Base-by-base conservation (phyloP, 441 rosid genomes). In the Lepidium campestre region DNA sequence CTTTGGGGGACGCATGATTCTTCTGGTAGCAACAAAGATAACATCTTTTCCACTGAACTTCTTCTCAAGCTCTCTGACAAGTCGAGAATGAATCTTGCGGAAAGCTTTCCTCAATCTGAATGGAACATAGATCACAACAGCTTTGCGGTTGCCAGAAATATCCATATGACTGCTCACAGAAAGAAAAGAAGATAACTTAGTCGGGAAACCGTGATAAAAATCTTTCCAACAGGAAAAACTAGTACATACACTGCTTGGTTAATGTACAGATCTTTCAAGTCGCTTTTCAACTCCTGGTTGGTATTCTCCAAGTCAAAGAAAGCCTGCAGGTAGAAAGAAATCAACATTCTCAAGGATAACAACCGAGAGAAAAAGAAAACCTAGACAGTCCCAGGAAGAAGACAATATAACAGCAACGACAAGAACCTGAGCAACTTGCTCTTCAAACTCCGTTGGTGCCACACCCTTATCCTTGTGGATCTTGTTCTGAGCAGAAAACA, bases 41-140 rank as follows among this genome's bases (percentile, higher is more conserved):
- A 90, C 97, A 78, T 89, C 96, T 90, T 86, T 89, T 14, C 96
- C 96, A 79, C 93, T 85, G 77, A 89, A 89, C 54, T 89, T 89
- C 73, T 89, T 89, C 83, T 86, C 97, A 60, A 90, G 76, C 86
- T 90, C 96, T 56, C 96, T 83, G 37, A 86, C 95, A 49, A 88
- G 93, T 27, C 97, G 89, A 0, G 81, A 80, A 69, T 90, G 97
- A 68, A 90, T 79, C 88, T 90, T 90, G 32, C 91, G 89, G 76
- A 75, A 90, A 42, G 90, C 81, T 68, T 90, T 90, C 81, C 93
- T 88, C 86, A 88, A 53, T 73, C 97, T 86, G 77, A 77, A 90
- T 4, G 97, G 97, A 66, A 88, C 91, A 64, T 81, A 80, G 17
- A 90, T 78, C 55, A 90, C 97, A 80, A 90, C 79, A n/a, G 97